Evolutionary conservation across 208 protist species (phyloP).

Genomic region (Porcisia hertigi): DNA sequence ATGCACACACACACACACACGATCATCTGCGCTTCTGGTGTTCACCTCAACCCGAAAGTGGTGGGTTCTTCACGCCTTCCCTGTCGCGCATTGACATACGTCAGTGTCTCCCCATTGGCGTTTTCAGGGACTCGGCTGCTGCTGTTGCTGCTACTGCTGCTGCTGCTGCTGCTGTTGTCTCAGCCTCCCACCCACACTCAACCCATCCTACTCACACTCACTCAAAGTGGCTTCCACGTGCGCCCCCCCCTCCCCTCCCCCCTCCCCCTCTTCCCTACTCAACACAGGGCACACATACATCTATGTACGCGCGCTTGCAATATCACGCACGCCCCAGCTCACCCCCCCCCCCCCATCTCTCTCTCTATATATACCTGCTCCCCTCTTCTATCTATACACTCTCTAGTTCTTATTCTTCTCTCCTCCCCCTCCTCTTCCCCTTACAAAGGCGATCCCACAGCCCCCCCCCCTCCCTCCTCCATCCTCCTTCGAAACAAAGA

Average conservation of each 20-base stretch:
- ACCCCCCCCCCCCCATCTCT: not conserved
- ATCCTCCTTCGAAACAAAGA: not conserved
- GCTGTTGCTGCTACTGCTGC: not conserved
- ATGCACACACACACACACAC: not conserved
- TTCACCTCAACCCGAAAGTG: no score
- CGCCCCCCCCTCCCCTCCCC: not conserved
- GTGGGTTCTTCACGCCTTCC: no score
- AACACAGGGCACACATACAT: not conserved
- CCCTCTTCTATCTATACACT: not conserved
- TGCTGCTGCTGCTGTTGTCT: not conserved
- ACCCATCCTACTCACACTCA: not conserved
- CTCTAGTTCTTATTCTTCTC: not conserved
- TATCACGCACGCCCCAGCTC: not conserved
- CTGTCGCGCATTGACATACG: no score
- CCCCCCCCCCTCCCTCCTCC: not conserved
- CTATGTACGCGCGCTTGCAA: not conserved
- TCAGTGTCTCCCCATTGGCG: not conserved
- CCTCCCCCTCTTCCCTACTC: not conserved
- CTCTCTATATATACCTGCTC: not conserved
- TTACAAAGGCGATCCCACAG: no score
- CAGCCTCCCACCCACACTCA: no score
- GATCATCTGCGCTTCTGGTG: no score
- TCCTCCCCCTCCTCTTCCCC: not conserved
- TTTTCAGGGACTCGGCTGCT: no score
- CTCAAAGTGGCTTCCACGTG: not conserved